Base-by-base conservation (phyloP, 176 grass and related monocot species). In the Otatea glauca region DNA sequence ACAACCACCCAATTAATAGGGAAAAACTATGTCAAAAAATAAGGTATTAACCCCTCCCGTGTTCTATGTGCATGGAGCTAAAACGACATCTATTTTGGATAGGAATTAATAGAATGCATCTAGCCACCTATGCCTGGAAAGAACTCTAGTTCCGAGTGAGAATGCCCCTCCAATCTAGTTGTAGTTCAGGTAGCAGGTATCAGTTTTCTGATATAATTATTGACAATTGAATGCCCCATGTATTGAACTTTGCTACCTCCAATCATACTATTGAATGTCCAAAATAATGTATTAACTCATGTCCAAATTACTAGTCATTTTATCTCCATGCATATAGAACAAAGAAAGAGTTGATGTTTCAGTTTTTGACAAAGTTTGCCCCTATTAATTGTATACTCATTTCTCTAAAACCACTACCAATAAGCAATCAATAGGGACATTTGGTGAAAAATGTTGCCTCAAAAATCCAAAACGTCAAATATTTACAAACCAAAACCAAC, bases 111-210 rank as follows among this genome's bases (percentile, higher is more conserved):
- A 45, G n/a, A 13, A 70, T 14, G 43, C 21, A 71, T 42, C 69
- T 25, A 48, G 59, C 43, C 43, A 72, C 5, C n/a, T 47, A 71
- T 0, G 14, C 11, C 23, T 72, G 1, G 7, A 34, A 68, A 38
- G 3, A 56, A 70, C 5, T 82, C 38, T 43, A 32, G 27, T 47
- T 61, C 1, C 47, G 44, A 44, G 67, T 13, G 15, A 45, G 53
- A 61, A 61, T 82, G 37, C 41, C 67, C 17, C 55, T 71, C 29
- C 67, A 60, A 82, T 81, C 15, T 81, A 81, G 50, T 41, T 70
- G 3, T 34, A 29, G 16, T 34, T 65, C 76, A 79, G 24, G 24
- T 48, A 65, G 34, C 20, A 39, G 5, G 5, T 34, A 14, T 32
- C n/a, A 47, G 17, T 20, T 55, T 59, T 23, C 17, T 34, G 39